Evolutionary conservation across 2,329 filamentous ascomycete species (phyloP), one percentile per base, ranked within the genome.

Genomic region (Escovopsis weberi): DNA sequence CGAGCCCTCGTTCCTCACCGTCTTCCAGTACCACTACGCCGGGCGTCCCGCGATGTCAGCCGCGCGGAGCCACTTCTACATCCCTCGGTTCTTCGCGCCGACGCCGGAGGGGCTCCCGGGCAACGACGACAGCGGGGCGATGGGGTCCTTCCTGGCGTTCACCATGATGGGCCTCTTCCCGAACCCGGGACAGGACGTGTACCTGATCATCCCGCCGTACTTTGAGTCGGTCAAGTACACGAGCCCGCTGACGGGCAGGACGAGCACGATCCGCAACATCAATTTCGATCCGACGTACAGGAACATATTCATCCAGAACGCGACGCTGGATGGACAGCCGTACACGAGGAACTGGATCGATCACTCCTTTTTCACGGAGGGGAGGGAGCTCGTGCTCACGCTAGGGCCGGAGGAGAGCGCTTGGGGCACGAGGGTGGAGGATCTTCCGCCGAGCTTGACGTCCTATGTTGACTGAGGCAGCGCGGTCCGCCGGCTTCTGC

Each of bases 101-200:
- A 72, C 70, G 0, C 60, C 73, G 0, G 61, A 59, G 2, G 80
- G 80, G 0, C 70, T 85, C 7, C 78, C 80, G 0, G 81, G 80
- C 0, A 85, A 84, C 53, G 80, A 84, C 45, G 80, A 85, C 54
- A 72, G 69, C 38, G 80, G 80, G 4, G 77, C 80, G 0, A 83
- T 84, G 78, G 80, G 78, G 15, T 72, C 71, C 0, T 84, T 82
- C 46, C 63, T 76, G 1, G 75, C 74, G 0, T 70, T 84, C 2
- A 64, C 69, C 23, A 83, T 84, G 79, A 73, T 84, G 64, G 80
- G 80, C 0, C 59, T 84, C 6, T 85, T 79, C 57, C 80, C 80
- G 0, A 76, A 82, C 36, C 68, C 77, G 0, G 80, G 79, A 0
- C 80, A 84, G 51, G 64, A 82, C 47, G 77, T 83, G 0, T 84